Evolutionary conservation across 768 basidiomycete species (phyloP).

Genomic region (Boletus sensibilis): DNA sequence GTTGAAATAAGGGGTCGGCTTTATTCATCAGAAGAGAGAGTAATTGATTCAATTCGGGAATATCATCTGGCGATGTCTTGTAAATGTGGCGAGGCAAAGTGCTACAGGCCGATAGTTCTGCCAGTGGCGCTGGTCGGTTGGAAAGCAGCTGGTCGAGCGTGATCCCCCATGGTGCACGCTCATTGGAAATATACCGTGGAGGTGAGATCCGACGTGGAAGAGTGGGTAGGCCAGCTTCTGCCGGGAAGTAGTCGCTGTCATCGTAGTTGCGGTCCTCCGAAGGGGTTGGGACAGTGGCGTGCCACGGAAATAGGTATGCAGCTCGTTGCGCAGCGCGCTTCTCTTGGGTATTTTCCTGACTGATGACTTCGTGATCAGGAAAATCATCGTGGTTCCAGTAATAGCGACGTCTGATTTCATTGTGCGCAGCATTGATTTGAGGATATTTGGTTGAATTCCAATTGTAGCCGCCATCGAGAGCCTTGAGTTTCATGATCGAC

Average conservation of each 20-base stretch:
- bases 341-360: no score
- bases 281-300: no score
- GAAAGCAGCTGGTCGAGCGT: not conserved
- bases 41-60: not conserved
- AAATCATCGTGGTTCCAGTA: not conserved
- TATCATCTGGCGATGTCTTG: not conserved
- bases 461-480: not conserved
- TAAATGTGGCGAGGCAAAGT: not conserved
- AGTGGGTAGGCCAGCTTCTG: not conserved
- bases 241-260: not conserved
- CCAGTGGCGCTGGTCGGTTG: not conserved
- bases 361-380: no score
- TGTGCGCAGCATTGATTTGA: not conserved
- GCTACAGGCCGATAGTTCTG: not conserved
- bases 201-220: not conserved
- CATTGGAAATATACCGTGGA: not conserved
- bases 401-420: not conserved
- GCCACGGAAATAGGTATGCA: not conserved
- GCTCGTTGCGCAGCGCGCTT: not conserved
- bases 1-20: slow-evolving; percentile 1
- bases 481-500: slow-evolving; percentile 38
- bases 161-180: not conserved
- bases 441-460: not conserved
- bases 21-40: not conserved
- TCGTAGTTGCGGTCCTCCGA: not conserved